Evolutionary conservation across 1,139 yeast genomes (phyloP), one percentile per base, ranked within the genome.

Genomic region (Geotrichum histeridarum): DNA sequence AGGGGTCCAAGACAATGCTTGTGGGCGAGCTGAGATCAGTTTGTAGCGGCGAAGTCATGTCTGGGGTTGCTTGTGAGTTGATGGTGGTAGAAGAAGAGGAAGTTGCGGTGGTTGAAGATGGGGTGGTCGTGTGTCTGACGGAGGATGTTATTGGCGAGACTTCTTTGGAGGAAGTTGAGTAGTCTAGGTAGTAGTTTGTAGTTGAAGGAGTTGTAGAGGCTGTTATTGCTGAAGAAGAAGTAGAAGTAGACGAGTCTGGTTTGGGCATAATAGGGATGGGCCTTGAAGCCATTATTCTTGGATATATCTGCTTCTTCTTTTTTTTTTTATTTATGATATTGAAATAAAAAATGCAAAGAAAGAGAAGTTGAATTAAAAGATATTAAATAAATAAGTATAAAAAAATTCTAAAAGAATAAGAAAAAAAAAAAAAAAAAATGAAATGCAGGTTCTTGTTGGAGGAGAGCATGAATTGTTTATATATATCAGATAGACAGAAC

Each of bases 1-100:
- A 37, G 11, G 55, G 55, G 31, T 48, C 55, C 42, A 53, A 43
- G 17, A 47, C 39, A 7, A 51, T 46, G 17, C 48, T 31, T 22
- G 27, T 47, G 2, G 51, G 42, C 17, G 39, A 41, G 42, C 37
- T 48, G 11, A 41, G 32, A 17, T 17, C 35, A 4, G 30, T 22
- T 14, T 46, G 31, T 8, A 14, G 35, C 15, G 50, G 31, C 30
- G 31, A 18, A 22, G 30, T 7, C 14, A 12, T 18, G 17, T 17
- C 12, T 14, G 14, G n/a, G 35, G 14, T 9, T 22, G 27, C 5
- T 22, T 22, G 27, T 22, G 27, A 5, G 27, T 22, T 22, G 27
- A 33, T 33, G 17, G 4, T 46, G 14, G 42, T 35, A 4, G 31
- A 17, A 3, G 42, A 15, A 11, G 51, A 39, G 17, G 39, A 12